Percentiles rank a stretch among this genome's conserved stretches.
Evolutionary conservation across 192 early-diverging fungal genomes (phyloP).

Genomic region (Diversispora epigaea): DNA sequence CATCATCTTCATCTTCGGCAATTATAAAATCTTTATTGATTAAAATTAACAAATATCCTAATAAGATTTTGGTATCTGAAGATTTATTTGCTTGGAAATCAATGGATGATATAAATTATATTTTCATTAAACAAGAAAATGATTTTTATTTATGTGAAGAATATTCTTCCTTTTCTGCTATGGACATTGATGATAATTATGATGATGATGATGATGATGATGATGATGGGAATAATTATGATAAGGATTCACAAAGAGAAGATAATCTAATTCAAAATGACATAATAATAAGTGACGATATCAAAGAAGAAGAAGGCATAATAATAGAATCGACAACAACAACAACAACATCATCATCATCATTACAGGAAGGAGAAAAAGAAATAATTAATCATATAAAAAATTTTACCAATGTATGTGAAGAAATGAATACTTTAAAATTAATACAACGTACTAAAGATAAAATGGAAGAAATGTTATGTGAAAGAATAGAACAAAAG

Average conservation of each 20-base stretch:
- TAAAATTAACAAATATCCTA: neutral
- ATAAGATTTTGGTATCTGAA: constrained; percentile 1
- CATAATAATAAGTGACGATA: too few relatives aligned
- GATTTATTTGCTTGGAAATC: constrained; percentile 27
- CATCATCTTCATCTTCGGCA: too few relatives aligned
- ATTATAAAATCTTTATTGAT: too few relatives aligned
- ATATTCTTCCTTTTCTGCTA: neutral
- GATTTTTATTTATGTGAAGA: neutral
- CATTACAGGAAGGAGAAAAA: too few relatives aligned
- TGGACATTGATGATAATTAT: neutral
- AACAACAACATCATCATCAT: too few relatives aligned
- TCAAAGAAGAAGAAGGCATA: too few relatives aligned
- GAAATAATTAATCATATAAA: neutral
- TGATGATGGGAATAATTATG: neutral
- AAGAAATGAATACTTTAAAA: constrained; percentile 16
- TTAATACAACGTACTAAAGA: constrained; percentile 31
- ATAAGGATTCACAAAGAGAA: too few relatives aligned
- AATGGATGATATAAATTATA: constrained; percentile 13
- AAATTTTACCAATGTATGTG: constrained; percentile 1
- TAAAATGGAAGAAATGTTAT: constrained; percentile 19
- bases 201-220: neutral
- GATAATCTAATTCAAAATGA: too few relatives aligned
- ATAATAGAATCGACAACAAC: too few relatives aligned
- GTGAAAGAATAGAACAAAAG: constrained; percentile 22
- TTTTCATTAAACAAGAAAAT: constrained; percentile 9